These are phyloP conservation scores for Sporothrix inflata DNA, from an alignment of 2,329 filamentous ascomycete species.

Conservation along the genomic window DNA sequence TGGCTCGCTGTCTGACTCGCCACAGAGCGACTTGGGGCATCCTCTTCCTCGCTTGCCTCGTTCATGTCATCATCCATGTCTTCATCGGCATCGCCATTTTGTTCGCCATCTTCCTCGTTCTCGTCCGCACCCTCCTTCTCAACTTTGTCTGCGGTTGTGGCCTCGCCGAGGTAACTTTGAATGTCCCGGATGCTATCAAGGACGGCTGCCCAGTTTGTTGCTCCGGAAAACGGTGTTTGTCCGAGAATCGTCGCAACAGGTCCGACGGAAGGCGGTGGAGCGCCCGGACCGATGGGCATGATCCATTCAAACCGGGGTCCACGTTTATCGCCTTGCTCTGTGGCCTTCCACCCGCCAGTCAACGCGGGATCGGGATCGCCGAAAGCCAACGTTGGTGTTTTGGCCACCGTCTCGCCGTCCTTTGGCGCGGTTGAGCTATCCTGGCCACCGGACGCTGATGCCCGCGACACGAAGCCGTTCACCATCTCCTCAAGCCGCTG, in stretches of 20 bases:
- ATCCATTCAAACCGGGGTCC: background rate
- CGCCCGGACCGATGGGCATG: background rate
- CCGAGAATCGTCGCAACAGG: constrained; percentile 26
- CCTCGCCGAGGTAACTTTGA: constrained; percentile 41
- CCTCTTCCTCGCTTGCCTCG: background rate
- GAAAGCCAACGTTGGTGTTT: constrained; percentile 7
- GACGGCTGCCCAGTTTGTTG: constrained; percentile 48
- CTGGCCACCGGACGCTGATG: background rate
- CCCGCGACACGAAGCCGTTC: constrained; percentile 32
- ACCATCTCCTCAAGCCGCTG: constrained; percentile 49
- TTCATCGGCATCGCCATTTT: background rate
- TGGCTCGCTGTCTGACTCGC: background rate
- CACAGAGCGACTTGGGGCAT: background rate
- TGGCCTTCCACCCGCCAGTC: background rate
- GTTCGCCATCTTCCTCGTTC: constrained; percentile 14
- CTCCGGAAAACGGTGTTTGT: constrained; percentile 41
- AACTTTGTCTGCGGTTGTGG: background rate
- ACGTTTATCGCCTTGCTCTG: constrained; percentile 19
- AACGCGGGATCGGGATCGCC: background rate
- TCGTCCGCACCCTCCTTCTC: constrained; percentile 23
- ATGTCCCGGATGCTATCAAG: constrained; percentile 50
- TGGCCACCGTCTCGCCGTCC: background rate
- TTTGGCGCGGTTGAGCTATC: background rate
- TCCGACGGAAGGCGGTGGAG: background rate
- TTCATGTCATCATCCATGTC: background rate